Conservation (phyloP, 164 flowering plant genomes). For the Magnolia changhungtana region DNA sequence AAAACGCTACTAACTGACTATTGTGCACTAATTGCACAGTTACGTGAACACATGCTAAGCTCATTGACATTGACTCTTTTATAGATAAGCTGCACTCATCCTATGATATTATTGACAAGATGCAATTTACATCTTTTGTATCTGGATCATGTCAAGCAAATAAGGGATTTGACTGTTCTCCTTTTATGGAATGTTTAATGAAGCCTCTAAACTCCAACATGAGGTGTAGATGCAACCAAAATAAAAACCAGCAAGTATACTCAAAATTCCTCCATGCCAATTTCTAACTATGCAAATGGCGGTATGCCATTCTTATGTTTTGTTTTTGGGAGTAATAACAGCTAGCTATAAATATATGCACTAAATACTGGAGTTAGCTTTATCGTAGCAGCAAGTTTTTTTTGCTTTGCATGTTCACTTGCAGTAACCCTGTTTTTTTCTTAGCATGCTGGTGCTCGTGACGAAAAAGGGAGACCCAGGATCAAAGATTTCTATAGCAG, state of each 20-base stretch:
- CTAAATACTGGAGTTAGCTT: not conserved
- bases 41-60: too few relatives aligned
- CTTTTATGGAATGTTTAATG: too few relatives aligned
- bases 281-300: not conserved
- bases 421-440: conserved; percentile 7
- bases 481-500: conserved; percentile 75
- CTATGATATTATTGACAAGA: too few relatives aligned
- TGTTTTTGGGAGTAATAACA: not conserved
- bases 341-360: too few relatives aligned
- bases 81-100: too few relatives aligned
- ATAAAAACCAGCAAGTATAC: not conserved
- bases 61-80: too few relatives aligned
- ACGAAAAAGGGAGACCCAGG: conserved; percentile 75
- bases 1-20: too few relatives aligned
- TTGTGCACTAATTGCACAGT: too few relatives aligned
- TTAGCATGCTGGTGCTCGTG: conserved; percentile 93
- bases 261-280: not conserved
- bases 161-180: not conserved
- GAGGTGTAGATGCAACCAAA: not conserved
- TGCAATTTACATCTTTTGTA: too few relatives aligned
- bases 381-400: not conserved
- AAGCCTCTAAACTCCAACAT: not conserved
- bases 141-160: not conserved
- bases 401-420: not conserved
- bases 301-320: not conserved